Evolutionary conservation across 148 eudicot species (phyloP), one percentile per base, ranked within the genome.

Genomic region (Rheum nobile): DNA sequence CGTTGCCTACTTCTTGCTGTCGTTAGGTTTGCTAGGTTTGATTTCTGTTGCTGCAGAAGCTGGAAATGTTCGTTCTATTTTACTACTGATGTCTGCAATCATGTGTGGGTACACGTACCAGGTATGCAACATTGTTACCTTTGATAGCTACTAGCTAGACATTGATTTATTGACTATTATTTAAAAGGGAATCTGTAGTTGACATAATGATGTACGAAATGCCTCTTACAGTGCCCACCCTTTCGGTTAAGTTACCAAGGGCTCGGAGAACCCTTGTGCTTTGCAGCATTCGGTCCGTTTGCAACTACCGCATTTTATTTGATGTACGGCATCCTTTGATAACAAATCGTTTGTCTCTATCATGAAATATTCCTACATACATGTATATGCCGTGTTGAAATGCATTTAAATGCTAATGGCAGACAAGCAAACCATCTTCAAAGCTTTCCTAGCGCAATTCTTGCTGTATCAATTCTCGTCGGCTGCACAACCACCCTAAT

Each of bases 261-360:
- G 71, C 65, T 94, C 6, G 98, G 97, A 72, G 98, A 94, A 79
- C 98, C 97, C 50, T 84, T 94, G 72, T 87, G 93, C 84, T 91
- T 94, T 84, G 90, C 90, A 26, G 86, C 98, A 39, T 94, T 91
- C 73, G 98, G 98, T 34, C 96, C 98, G 13, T 91, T 91, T 84
- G 89, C 98, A 24, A 89, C 98, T 28, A 85, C 87, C 22, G 97
- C 93, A 14, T 94, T 89, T 80, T 94, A 94, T 77, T 74, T 94
- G 37, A 77, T 94, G 79, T 92, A 88, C 72, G 79, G 85, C 67
- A 84, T 52, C 28, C 2, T 11, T 61, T 61, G n/a, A 6, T 14
- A 61, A 37, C 68, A 61, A 16, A 13, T 0, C 2, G 13, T 31
- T 14, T 31, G 1, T 14, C 9, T 29, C 8, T 55, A 24, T 55